These are phyloP conservation scores for Geotrichum macrosporum DNA, from an alignment of 1,139 yeast genomes.

Conservation along the genomic window DNA sequence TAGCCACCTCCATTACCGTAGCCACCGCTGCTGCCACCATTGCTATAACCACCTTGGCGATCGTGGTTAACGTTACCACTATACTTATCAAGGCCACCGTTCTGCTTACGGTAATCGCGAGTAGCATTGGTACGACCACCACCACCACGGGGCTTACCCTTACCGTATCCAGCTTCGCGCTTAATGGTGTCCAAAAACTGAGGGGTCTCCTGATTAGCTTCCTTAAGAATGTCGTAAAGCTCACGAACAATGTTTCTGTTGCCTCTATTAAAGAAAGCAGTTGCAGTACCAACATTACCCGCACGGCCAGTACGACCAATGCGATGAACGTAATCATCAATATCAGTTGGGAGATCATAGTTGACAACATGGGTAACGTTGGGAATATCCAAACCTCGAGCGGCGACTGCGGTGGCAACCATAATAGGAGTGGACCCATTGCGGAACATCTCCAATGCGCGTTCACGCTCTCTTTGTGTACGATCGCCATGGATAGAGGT, in stretches of 20 bases:
- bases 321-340: constrained; percentile 98
- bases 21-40: constrained; percentile 29
- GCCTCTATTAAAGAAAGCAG: constrained; percentile 96
- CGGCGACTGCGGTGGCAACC: constrained; percentile 98
- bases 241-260: constrained; percentile 88
- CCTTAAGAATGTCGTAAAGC: constrained; percentile 77
- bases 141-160: constrained; percentile 51
- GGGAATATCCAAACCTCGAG: constrained; percentile 99
- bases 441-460: constrained; percentile 87
- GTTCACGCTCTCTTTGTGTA: constrained; percentile 96
- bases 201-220: constrained; percentile 98
- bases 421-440: constrained; percentile 82
- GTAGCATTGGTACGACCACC: constrained; percentile 32
- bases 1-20: constrained; percentile 25
- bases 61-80: constrained; percentile 34
- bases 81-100: constrained; percentile 34
- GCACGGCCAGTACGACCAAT: constrained; percentile 99
- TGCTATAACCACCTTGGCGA: constrained; percentile 34
- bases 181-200: constrained; percentile 73
- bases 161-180: constrained; percentile 69
- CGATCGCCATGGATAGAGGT: constrained; percentile 99
- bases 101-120: constrained; percentile 41
- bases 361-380: constrained; percentile 96
- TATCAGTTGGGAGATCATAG: constrained; percentile 93
- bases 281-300: constrained; percentile 97